Conservation (phyloP, 352 stramenopile species). For the Phytophthora brassicae region DNA sequence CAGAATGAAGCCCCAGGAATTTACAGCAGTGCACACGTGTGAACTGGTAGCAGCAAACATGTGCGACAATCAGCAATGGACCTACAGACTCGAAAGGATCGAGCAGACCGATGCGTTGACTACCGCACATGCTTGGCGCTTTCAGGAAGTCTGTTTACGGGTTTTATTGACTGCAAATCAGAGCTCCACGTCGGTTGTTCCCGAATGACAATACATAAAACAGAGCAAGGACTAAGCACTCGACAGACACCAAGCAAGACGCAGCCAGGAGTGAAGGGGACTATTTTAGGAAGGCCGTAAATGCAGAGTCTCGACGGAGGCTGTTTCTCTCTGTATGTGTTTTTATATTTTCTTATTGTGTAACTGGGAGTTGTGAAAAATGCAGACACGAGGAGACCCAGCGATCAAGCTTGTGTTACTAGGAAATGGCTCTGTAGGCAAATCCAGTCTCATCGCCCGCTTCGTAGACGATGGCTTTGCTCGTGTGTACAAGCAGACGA, state of each 20-base stretch:
- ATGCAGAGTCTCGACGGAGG: conserved; percentile 31
- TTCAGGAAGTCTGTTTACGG: conserved; percentile 17
- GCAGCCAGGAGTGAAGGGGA: conserved; percentile 14
- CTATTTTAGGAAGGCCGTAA: conserved; percentile 38
- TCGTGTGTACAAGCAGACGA: conserved; percentile 86
- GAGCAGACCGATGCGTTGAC: conserved; percentile 13
- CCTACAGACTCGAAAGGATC: conserved; percentile 7
- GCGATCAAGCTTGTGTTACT: conserved; percentile 85
- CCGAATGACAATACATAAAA: conserved; percentile 18
- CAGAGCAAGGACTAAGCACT: conserved; percentile 30
- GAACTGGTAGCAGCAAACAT: conserved; percentile 9
- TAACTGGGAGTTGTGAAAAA: conserved; percentile 7
- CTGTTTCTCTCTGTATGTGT: conserved; percentile 29
- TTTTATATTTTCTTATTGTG: conserved; percentile 7
- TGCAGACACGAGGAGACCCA: conserved; percentile 44
- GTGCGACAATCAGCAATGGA: conserved; percentile 12
- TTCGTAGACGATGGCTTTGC: conserved; percentile 85
- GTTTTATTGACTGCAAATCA: conserved; percentile 16
- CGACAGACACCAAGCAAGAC: conserved; percentile 16
- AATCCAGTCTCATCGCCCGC: conserved; percentile 81
- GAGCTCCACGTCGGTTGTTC: conserved; percentile 5
- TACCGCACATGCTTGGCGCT: conserved; percentile 4
- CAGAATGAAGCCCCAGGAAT: conserved; percentile 11
- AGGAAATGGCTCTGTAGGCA: conserved; percentile 86
- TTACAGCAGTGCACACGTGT: conserved; percentile 12